Evolutionary conservation across 1,139 yeast species (phyloP), one percentile per base, ranked within the genome.

Genomic region (Kazachstania sp.): DNA sequence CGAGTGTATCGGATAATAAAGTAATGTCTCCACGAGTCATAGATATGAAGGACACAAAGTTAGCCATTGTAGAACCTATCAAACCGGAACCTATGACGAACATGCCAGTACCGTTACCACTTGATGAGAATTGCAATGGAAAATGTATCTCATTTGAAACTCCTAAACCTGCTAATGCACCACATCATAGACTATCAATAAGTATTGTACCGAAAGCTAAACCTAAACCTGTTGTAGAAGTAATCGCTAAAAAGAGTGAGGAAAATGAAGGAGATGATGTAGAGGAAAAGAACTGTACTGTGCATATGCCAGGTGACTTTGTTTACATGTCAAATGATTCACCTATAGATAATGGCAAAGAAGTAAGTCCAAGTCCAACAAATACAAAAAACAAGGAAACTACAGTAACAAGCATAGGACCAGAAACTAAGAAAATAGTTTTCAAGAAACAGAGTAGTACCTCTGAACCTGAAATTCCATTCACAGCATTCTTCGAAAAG

Each of bases 391-490:
- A 16, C 18, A 32, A 16, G 8, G 20, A 12, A 36, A 18, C 15
- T 2, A 4, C 38, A 16, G 28, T 23, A 4, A 19, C 26, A 36
- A 19, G 13, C 3, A 36, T 12, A 18, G 38, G 23, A 11, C 39
- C 39, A 38, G 40, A 39, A 12, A 7, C 20, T 39, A 39, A 30
- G 39, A 49, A 45, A 34, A 19, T 37, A 12, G 20, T 48, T 4
- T 50, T 50, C 37, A 48, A 40, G 31, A 50, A 47, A 19, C 38
- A 31, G n/a, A 26, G 19, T 11, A 19, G 13, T 3, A 23, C 28
- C 8, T n/a, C 15, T 16, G 86, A 82, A 0, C 85, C 87, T 1
- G 79, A 82, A 31, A 82, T 82, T 1, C 90, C 90, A 18, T 84
- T 84, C 59, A 83, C 83, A 42, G 81, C 83, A 55, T 83, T 78